Conservation (phyloP, 2,329 filamentous ascomycete genomes). For the Acephala macrosclerotiorum region DNA sequence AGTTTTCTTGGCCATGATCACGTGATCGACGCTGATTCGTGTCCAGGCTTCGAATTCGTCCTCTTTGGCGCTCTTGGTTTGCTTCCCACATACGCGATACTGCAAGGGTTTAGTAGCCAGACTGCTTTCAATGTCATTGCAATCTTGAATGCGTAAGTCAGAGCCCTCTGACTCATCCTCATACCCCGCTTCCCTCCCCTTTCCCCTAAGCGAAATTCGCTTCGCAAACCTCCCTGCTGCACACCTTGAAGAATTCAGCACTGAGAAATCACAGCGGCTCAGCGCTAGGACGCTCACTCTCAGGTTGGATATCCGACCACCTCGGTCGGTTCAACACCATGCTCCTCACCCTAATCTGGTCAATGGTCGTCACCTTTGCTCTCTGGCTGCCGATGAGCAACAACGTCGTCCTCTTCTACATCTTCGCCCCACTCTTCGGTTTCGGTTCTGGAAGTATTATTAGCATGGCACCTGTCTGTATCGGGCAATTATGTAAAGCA, state of each 20-base stretch:
- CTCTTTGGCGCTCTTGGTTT: slow-evolving; percentile 86
- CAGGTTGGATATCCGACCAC: slow-evolving; percentile 38
- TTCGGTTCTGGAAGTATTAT: slow-evolving; percentile 43
- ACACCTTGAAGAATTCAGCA: not conserved
- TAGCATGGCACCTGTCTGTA: slow-evolving; percentile 41
- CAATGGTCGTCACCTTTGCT: slow-evolving; percentile 34
- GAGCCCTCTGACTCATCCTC: not conserved
- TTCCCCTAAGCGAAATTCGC: not conserved
- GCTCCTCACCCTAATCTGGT: slow-evolving; percentile 35
- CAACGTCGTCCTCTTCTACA: slow-evolving; percentile 38
- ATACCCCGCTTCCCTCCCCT: not conserved
- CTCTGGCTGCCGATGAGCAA: slow-evolving; percentile 38
- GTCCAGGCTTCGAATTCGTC: slow-evolving; percentile 66
- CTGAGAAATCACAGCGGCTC: slow-evolving; percentile 33
- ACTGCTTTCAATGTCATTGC: slow-evolving; percentile 84
- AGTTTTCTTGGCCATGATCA: slow-evolving; percentile 43
- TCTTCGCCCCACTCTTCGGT: slow-evolving; percentile 41
- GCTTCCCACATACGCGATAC: slow-evolving; percentile 77
- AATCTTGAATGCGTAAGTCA: slow-evolving; percentile 73
- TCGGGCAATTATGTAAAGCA: slow-evolving; percentile 41
- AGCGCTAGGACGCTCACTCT: slow-evolving; percentile 35
- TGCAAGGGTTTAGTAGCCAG: slow-evolving; percentile 65
- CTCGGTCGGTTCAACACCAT: slow-evolving; percentile 39
- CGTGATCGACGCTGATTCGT: slow-evolving; percentile 4
- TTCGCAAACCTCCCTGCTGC: not conserved